Conservation (phyloP, 306 rosid species). For the Sesbania bispinosa region DNA sequence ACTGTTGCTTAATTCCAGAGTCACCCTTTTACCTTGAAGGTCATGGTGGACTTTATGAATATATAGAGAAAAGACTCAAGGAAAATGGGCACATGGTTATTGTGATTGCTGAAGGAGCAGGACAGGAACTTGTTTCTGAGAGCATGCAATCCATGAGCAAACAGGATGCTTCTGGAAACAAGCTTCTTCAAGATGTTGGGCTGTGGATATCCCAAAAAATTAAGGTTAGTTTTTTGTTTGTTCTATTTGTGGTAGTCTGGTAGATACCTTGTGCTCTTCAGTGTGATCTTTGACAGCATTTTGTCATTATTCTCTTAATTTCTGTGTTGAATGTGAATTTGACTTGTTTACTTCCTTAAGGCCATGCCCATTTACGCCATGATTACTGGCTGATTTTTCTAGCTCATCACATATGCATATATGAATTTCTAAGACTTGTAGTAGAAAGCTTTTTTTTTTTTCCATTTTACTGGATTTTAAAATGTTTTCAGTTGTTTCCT, state of each 20-base stretch:
- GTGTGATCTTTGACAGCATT: background rate
- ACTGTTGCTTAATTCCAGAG: slow-evolving; percentile 97
- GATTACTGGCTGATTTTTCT: background rate
- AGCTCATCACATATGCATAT: background rate
- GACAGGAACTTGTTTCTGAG: slow-evolving; percentile 79
- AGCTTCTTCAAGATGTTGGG: slow-evolving; percentile 87
- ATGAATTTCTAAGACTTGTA: background rate
- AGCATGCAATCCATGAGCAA: slow-evolving; percentile 35
- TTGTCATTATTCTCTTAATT: background rate
- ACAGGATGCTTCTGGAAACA: slow-evolving; percentile 93
- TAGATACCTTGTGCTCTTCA: background rate
- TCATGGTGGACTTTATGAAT: slow-evolving; percentile 84
- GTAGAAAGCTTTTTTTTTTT: background rate
- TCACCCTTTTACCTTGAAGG: slow-evolving; percentile 94
- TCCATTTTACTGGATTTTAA: no score
- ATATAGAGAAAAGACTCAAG: slow-evolving; percentile 61
- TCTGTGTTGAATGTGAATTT: background rate
- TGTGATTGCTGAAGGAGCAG: slow-evolving; percentile 98
- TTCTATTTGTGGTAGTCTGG: slow-evolving; percentile 5
- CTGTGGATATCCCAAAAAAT: slow-evolving; percentile 82
- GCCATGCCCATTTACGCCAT: background rate
- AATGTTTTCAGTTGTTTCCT: no score
- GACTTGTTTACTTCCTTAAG: background rate
- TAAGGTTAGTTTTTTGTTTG: slow-evolving; percentile 44
- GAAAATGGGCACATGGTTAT: slow-evolving; percentile 96